These are phyloP conservation scores for Rhodomyrtus psidioides DNA, from an alignment of 441 rosid species.

Conservation along the genomic window DNA sequence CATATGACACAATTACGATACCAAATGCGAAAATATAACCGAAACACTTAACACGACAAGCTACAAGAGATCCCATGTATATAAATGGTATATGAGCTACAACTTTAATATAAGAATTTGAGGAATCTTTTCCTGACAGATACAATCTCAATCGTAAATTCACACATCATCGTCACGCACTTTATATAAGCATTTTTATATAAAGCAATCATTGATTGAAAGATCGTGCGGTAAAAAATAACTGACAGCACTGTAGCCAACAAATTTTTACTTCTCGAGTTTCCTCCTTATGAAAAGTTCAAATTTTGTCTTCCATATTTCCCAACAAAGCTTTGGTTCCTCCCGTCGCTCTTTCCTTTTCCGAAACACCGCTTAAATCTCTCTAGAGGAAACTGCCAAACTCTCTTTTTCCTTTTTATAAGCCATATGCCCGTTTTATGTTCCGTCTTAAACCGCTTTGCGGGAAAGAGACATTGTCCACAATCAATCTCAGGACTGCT, in stretches of 20 bases:
- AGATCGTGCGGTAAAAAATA: no score
- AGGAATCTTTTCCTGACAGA: no score
- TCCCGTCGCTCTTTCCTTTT: neutral
- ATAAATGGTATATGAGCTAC: neutral
- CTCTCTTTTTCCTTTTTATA: neutral
- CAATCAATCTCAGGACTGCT: neutral
- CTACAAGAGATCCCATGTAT: neutral
- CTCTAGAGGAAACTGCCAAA: neutral
- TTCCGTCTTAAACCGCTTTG: neutral
- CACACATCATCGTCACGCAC: no score
- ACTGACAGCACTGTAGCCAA: no score
- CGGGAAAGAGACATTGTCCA: neutral
- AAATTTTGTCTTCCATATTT: neutral
- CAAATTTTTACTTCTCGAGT: neutral
- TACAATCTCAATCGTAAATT: no score
- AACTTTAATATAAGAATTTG: neutral
- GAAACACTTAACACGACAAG: neutral
- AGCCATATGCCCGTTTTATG: neutral
- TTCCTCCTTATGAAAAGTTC: neutral
- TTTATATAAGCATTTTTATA: no score
- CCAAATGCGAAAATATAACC: neutral
- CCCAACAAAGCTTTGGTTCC: neutral
- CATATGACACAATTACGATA: neutral
- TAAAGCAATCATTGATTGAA: no score
- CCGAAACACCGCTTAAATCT: neutral